A percentile compares a stretch with the other conserved stretches of the same genome.
phyloP scores from a whole-genome alignment of 768 basidiomycete species.

The Lyophyllum atratum region DNA sequence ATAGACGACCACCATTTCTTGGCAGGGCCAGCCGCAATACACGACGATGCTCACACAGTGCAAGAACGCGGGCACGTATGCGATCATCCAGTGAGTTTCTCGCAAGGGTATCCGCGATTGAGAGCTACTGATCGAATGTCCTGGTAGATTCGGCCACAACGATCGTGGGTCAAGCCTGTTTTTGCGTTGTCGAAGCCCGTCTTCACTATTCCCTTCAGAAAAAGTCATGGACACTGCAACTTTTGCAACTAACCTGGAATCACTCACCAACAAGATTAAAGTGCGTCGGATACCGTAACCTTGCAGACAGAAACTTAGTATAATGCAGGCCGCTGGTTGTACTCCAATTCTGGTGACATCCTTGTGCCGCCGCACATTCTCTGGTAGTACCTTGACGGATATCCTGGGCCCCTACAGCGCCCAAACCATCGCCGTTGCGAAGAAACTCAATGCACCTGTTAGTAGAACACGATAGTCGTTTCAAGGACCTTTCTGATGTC shows the following conservation, averaged over 20 bases:
- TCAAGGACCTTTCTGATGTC: background rate
- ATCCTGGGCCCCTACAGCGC: background rate
- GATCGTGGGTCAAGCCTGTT: background rate
- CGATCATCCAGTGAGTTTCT: constrained; percentile 3
- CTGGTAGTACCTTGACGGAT: background rate
- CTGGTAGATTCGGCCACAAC: constrained; percentile 1
- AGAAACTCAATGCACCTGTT: background rate
- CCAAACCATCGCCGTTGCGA: constrained; percentile 2
- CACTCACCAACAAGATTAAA: constrained; percentile 5
- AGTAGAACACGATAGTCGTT: background rate
- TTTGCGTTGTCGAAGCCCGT: background rate
- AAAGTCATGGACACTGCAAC: constrained; percentile 3
- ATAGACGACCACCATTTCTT: constrained; percentile 2
- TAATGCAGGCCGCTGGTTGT: background rate
- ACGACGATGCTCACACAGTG: constrained; percentile 1
- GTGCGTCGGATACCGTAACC: background rate
- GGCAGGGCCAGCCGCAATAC: constrained; percentile 6
- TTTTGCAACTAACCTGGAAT: background rate
- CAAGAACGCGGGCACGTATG: constrained; percentile 3
- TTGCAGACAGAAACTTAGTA: background rate
- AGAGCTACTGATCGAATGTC: background rate
- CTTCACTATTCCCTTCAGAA: background rate
- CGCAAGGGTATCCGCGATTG: background rate
- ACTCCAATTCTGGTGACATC: background rate
- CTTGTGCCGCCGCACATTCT: constrained; percentile 1